Evolutionary conservation across 2,329 filamentous ascomycete genomes (phyloP).

Genomic region (Aspergillus novofumigatus): DNA sequence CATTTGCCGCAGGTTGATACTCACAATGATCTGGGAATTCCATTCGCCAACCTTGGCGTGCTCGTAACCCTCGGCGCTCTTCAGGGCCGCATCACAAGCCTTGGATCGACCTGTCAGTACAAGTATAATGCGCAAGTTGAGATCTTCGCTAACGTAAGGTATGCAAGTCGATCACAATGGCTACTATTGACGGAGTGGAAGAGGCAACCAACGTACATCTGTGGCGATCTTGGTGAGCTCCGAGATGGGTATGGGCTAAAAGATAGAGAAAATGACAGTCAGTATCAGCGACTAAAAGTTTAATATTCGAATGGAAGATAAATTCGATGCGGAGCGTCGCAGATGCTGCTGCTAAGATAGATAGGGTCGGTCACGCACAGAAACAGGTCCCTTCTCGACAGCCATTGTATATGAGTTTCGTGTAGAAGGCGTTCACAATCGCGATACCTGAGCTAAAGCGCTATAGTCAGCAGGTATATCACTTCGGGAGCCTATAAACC

Average conservation of each 20-base stretch:
- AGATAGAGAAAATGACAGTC: neutral
- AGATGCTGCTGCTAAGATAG: conserved; percentile 3
- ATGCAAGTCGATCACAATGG: neutral
- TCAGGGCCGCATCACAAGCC: conserved; percentile 79
- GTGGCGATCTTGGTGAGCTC: conserved; percentile 80
- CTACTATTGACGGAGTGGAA: neutral
- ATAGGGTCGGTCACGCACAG: conserved; percentile 19
- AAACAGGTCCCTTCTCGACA: conserved; percentile 24
- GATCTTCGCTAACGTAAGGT: neutral
- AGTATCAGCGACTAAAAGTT: conserved; percentile 1
- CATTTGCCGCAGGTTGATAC: conserved; percentile 25
- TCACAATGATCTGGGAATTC: conserved; percentile 91
- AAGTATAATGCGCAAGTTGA: neutral
- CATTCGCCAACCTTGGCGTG: conserved; percentile 79
- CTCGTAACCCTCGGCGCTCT: conserved; percentile 73
- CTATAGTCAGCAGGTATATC: conserved; percentile 10
- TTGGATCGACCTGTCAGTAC: conserved; percentile 36
- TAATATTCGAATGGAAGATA: neutral
- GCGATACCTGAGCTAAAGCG: neutral
- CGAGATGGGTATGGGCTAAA: conserved; percentile 68
- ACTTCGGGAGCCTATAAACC: conserved; percentile 3
- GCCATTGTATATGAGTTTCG: conserved; percentile 25
- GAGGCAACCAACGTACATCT: conserved; percentile 57
- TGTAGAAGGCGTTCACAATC: neutral
- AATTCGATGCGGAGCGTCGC: neutral